Percentiles rank a stretch among this genome's conserved stretches.
phyloP scores from a whole-genome alignment of 2,329 filamentous ascomycete genomes.

The Cladobotryum mycophilum region DNA sequence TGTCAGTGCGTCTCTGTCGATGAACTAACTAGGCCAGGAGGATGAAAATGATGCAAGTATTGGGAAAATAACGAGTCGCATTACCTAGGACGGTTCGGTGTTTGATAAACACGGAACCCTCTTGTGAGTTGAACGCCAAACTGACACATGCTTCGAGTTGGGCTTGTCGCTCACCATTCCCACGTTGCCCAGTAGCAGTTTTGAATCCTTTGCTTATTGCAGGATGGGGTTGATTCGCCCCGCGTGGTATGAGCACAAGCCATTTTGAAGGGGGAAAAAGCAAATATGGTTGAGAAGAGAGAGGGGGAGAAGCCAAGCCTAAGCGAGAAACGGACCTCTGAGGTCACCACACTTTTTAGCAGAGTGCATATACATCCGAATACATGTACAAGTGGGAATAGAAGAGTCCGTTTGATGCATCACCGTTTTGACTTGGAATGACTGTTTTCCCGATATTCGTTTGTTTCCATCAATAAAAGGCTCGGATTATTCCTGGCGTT shows the following conservation, averaged over 20 bases:
- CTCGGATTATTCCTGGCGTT: too few relatives aligned
- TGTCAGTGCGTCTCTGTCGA: too few relatives aligned
- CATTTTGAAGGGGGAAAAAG: background rate
- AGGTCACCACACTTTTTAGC: too few relatives aligned
- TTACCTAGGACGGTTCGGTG: background rate
- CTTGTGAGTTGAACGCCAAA: background rate
- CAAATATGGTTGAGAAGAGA: background rate
- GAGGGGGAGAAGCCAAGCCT: background rate
- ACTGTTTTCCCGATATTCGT: too few relatives aligned
- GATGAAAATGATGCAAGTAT: background rate
- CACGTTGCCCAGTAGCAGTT: too few relatives aligned
- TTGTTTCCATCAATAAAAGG: too few relatives aligned
- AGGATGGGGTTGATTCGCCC: background rate
- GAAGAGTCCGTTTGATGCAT: too few relatives aligned
- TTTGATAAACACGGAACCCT: background rate
- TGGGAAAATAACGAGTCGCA: background rate
- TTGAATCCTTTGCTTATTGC: background rate
- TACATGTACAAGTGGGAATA: too few relatives aligned
- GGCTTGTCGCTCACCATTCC: too few relatives aligned
- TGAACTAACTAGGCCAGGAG: background rate
- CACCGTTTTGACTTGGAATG: too few relatives aligned
- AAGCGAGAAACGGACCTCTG: background rate
- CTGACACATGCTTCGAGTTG: background rate
- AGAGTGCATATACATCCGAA: too few relatives aligned
- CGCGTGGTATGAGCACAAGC: background rate